Evolutionary conservation across 2,329 filamentous ascomycete species (phyloP).

Genomic region (Alternaria incomplexa): DNA sequence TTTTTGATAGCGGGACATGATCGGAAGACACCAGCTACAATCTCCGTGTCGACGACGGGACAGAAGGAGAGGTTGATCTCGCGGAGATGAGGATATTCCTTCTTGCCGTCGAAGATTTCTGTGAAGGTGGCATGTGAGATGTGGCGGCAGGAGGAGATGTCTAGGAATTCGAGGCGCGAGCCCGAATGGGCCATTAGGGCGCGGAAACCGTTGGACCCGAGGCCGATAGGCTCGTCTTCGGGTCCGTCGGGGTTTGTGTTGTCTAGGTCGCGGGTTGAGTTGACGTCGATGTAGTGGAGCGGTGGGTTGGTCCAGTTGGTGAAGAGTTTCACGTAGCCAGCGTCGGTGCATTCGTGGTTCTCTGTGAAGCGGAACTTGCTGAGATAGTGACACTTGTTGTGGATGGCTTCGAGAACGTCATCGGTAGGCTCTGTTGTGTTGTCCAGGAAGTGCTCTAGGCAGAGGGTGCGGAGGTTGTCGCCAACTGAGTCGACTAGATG

Average conservation of each 20-base stretch:
- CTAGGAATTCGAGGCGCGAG: slow-evolving; percentile 66
- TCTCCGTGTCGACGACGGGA: slow-evolving; percentile 68
- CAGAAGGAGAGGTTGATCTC: slow-evolving; percentile 82
- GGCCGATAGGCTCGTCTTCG: slow-evolving; percentile 66
- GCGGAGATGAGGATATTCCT: slow-evolving; percentile 69
- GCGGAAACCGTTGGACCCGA: slow-evolving; percentile 76
- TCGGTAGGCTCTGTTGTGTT: slow-evolving; percentile 64
- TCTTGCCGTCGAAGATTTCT: slow-evolving; percentile 69
- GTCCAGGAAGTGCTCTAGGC: slow-evolving; percentile 70
- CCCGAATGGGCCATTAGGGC: slow-evolving; percentile 88
- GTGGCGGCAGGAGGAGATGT: slow-evolving; percentile 84
- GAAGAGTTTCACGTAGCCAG: slow-evolving; percentile 75
- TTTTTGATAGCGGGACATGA: slow-evolving; percentile 65
- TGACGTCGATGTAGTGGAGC: slow-evolving; percentile 74
- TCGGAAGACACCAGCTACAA: slow-evolving; percentile 69
- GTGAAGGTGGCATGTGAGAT: slow-evolving; percentile 76
- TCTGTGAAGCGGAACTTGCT: slow-evolving; percentile 81
- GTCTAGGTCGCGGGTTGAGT: slow-evolving; percentile 79
- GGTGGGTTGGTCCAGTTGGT: slow-evolving; percentile 75
- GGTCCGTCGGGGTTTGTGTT: slow-evolving; percentile 70
- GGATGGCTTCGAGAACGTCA: slow-evolving; percentile 70
- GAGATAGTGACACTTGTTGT: slow-evolving; percentile 70
- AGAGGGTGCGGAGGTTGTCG: slow-evolving; percentile 73
- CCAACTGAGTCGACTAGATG: slow-evolving; percentile 69
- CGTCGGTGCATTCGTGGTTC: slow-evolving; percentile 77